Percentiles rank a stretch among this genome's conserved stretches.
Conservation (phyloP, 163 green algal species). For the Volvox carteri region DNA sequence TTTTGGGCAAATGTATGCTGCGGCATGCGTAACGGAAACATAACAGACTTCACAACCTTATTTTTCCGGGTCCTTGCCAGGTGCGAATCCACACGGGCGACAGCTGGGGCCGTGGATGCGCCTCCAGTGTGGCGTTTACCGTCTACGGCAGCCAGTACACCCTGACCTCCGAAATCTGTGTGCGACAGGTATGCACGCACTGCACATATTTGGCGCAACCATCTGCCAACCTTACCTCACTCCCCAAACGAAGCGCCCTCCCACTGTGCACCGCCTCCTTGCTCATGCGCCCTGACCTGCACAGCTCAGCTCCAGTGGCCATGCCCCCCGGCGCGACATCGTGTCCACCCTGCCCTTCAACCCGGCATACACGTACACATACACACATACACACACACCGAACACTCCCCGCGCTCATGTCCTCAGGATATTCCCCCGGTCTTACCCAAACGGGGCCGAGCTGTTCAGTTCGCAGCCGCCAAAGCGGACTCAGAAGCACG, state of each 20-base stretch:
- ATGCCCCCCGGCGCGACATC: too few relatives aligned
- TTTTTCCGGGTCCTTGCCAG: conserved; percentile 2
- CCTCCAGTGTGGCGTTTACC: conserved; percentile 32
- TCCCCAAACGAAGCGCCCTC: background rate
- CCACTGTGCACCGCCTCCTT: background rate
- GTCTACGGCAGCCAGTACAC: conserved; percentile 40
- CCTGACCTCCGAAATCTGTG: background rate
- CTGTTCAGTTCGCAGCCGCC: conserved; percentile 3
- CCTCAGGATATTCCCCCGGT: conserved; percentile 14
- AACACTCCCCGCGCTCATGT: too few relatives aligned
- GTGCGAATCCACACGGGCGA: conserved; percentile 59
- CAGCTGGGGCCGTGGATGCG: conserved; percentile 51
- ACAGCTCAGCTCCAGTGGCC: too few relatives aligned
- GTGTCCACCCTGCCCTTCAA: too few relatives aligned
- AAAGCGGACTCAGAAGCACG: background rate
- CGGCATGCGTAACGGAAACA: too few relatives aligned
- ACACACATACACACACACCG: too few relatives aligned
- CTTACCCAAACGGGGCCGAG: background rate
- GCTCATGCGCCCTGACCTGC: too few relatives aligned
- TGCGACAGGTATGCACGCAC: background rate
- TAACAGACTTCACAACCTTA: too few relatives aligned
- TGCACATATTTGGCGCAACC: background rate
- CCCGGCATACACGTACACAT: too few relatives aligned
- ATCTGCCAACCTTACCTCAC: too few relatives aligned
- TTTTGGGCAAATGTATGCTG: too few relatives aligned